Conservation (phyloP, 177 flowering plant genomes). For the Telopea speciosissima region DNA sequence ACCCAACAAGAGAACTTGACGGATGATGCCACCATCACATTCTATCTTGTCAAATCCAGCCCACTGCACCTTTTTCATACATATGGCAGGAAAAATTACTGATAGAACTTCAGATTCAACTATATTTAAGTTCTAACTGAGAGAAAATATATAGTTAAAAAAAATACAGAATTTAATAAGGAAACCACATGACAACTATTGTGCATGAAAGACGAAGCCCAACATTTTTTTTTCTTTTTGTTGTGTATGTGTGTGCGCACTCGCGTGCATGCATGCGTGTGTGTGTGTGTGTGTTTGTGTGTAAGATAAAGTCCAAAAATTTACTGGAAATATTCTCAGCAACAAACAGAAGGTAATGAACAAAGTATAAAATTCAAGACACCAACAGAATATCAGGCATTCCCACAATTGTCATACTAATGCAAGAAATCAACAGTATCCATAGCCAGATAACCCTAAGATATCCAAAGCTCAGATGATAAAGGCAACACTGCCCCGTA, state of each 20-base stretch:
- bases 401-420: no score
- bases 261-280: no score
- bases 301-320: neutral
- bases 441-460: no score
- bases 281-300: no score
- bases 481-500: neutral
- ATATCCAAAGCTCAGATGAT: no score
- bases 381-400: no score
- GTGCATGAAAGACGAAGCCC: neutral
- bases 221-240: no score
- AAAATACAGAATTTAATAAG: neutral
- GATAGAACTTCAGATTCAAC: neutral
- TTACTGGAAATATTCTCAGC: neutral
- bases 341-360: neutral
- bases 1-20: conserved; percentile 67
- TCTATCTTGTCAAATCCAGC: conserved; percentile 90
- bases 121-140: neutral
- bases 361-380: neutral
- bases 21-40: conserved; percentile 30
- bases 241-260: no score
- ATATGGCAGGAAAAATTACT: neutral
- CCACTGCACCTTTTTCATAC: conserved; percentile 65
- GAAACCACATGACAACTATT: neutral
- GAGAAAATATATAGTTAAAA: neutral
- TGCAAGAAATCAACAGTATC: no score